phyloP scores from a whole-genome alignment of 2,329 filamentous ascomycete species.

The Fusarium sp. region DNA sequence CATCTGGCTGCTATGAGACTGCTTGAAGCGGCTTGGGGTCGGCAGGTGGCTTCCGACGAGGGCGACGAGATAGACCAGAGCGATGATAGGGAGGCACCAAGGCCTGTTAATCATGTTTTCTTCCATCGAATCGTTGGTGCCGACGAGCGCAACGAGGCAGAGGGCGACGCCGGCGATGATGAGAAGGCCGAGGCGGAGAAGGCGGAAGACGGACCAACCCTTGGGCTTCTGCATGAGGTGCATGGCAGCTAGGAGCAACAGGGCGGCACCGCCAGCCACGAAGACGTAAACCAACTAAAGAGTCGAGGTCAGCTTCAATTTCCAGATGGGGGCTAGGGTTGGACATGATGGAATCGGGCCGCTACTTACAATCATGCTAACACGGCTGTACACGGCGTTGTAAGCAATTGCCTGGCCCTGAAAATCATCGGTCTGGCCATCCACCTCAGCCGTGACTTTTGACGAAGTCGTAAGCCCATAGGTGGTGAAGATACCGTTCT shows the following conservation, averaged over 20 bases:
- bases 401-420: background rate
- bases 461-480: background rate
- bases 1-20: background rate
- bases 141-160: background rate
- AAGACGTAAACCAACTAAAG: background rate
- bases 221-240: background rate
- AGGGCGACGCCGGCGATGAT: background rate
- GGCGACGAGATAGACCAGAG: background rate
- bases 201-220: background rate
- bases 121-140: background rate
- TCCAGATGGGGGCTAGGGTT: background rate
- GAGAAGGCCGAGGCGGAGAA: background rate
- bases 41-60: background rate
- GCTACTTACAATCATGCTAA: background rate
- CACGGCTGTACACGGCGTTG: background rate
- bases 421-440: no score
- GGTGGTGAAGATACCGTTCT: background rate
- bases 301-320: background rate
- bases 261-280: background rate
- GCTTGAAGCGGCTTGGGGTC: background rate
- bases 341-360: no score
- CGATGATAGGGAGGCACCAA: background rate
- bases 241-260: background rate
- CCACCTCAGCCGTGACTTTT: background rate
- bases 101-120: rapidly evolving